A percentile compares a stretch with the other conserved stretches of the same genome.
phyloP scores from a whole-genome alignment of 371 early-diverging fungal genomes.

The Caulochytrium protostelioides region DNA sequence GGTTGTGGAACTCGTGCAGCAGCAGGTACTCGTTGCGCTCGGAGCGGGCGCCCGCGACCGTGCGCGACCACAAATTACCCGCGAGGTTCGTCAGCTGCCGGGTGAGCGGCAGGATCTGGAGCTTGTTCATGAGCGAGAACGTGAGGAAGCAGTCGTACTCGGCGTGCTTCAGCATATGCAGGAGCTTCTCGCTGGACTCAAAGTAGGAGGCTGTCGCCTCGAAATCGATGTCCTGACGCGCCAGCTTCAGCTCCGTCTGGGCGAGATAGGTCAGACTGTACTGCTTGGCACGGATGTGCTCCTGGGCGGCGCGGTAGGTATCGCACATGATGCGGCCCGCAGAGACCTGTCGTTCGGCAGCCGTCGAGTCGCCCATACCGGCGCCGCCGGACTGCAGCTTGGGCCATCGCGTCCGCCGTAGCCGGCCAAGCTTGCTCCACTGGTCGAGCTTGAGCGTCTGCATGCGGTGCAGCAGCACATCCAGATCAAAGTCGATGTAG shows the following conservation, averaged over 20 bases:
- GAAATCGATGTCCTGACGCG: conserved; percentile 67
- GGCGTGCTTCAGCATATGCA: conserved; percentile 51
- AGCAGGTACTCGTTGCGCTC: conserved; percentile 96
- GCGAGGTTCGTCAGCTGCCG: conserved; percentile 79
- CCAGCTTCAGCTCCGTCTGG: conserved; percentile 45
- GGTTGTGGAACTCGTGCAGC: conserved; percentile 85
- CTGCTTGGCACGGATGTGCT: conserved; percentile 61
- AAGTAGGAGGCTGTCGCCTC: conserved; percentile 52
- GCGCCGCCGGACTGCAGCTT: conserved; percentile 59
- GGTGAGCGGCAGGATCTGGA: conserved; percentile 83
- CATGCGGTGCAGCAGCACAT: conserved; percentile 81
- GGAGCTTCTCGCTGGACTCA: conserved; percentile 29
- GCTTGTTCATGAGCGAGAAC: conserved; percentile 55
- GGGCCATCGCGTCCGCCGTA: conserved; percentile 57
- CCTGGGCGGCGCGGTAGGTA: conserved; percentile 66
- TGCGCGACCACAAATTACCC: conserved; percentile 84
- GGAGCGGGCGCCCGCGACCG: conserved; percentile 73
- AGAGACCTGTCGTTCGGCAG: conserved; percentile 42
- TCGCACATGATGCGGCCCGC: conserved; percentile 88
- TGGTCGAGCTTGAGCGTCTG: conserved; percentile 41
- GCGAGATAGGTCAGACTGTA: conserved; percentile 65
- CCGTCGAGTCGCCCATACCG: conserved; percentile 57
- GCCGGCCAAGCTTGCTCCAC: conserved; percentile 67
- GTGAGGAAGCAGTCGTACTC: conserved; percentile 67
- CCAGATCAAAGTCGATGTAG: conserved; percentile 76